phyloP scores from a whole-genome alignment of 148 eudicot species.

The Nepenthes mirabilis region DNA sequence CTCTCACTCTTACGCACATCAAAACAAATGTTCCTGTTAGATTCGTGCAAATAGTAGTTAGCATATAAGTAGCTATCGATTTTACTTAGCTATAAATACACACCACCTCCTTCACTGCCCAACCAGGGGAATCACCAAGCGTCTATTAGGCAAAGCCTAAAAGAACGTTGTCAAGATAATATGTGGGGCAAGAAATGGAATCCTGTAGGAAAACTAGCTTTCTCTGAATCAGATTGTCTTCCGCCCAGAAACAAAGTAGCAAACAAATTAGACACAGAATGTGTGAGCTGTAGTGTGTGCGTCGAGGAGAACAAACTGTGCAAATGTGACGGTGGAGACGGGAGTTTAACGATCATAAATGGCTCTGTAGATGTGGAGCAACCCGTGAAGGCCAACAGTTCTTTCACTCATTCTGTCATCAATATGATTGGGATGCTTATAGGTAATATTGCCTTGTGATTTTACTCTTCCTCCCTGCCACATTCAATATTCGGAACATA shows the following conservation, averaged over 20 bases:
- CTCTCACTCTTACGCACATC: background rate
- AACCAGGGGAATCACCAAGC: background rate
- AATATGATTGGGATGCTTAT: constrained; percentile 84
- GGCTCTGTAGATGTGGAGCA: constrained; percentile 4
- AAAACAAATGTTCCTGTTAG: constrained; percentile 5
- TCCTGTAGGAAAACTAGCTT: constrained; percentile 8
- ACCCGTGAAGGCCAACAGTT: constrained; percentile 25
- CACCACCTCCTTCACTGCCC: background rate
- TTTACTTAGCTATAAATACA: constrained; percentile 2
- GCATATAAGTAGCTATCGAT: background rate
- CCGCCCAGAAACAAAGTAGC: constrained; percentile 10
- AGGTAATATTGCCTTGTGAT: constrained; percentile 22
- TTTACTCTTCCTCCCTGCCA: background rate
- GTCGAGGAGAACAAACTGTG: constrained; percentile 18
- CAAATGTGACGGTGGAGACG: constrained; percentile 15
- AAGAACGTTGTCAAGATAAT: background rate
- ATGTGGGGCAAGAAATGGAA: constrained; percentile 10
- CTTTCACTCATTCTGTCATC: constrained; percentile 55
- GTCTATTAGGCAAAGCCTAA: background rate
- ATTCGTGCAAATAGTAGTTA: constrained; percentile 5
- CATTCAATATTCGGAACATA: background rate
- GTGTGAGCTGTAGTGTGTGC: constrained; percentile 9
- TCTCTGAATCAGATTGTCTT: constrained; percentile 4
- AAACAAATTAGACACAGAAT: constrained; percentile 4
- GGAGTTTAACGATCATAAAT: constrained; percentile 9